Conservation (phyloP, 805 yeast species). For the Myxozyma kluyveri region DNA sequence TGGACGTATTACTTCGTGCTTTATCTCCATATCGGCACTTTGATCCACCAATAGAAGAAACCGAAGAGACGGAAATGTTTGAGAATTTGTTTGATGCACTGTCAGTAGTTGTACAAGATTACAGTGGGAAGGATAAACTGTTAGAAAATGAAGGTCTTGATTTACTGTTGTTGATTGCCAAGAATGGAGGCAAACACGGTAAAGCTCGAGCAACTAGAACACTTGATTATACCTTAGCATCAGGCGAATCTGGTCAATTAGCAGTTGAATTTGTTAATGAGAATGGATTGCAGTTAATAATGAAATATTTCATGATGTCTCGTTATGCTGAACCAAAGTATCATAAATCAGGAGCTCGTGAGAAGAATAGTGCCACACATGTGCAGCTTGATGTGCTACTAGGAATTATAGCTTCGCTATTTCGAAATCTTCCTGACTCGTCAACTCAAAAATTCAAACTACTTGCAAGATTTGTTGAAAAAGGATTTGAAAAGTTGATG, state of each 20-base stretch:
- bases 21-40: constrained; percentile 21
- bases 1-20: constrained; percentile 26
- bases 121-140: constrained; percentile 22
- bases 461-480: constrained; percentile 28
- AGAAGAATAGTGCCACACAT: constrained; percentile 9
- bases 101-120: constrained; percentile 22
- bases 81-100: constrained; percentile 29
- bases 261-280: constrained; percentile 24
- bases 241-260: constrained; percentile 12
- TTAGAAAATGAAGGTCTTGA: constrained; percentile 31
- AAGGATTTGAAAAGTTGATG: constrained; percentile 23
- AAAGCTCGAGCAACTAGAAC: constrained; percentile 23
- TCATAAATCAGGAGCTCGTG: constrained; percentile 9
- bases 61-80: constrained; percentile 27
- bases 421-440: constrained; percentile 27
- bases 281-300: constrained; percentile 26
- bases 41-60: constrained; percentile 25
- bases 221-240: constrained; percentile 26
- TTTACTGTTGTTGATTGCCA: constrained; percentile 22
- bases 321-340: constrained; percentile 14
- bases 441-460: constrained; percentile 25
- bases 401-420: constrained; percentile 27
- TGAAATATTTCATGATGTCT: constrained; percentile 25
- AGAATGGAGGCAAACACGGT: constrained; percentile 24
- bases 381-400: constrained; percentile 27